Conservation (phyloP, 177 flowering plant species). For the Vitis hybrid region DNA sequence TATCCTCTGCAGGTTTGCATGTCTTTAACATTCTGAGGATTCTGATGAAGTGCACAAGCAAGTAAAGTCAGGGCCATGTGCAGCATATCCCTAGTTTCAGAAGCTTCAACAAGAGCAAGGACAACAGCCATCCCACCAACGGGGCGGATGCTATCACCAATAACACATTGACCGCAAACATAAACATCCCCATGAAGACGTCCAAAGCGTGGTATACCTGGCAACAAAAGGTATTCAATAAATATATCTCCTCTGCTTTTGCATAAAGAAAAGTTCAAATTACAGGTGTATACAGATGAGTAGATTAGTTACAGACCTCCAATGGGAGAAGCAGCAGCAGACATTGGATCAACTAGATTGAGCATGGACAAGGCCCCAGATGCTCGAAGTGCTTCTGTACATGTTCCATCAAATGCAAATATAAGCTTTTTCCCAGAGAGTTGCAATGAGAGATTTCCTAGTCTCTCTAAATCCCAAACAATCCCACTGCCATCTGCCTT, state of each 20-base stretch:
- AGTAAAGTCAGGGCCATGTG: conserved; percentile 94
- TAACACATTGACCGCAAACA: conserved; percentile 77
- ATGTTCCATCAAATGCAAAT: conserved; percentile 99
- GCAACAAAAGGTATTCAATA: conserved; percentile 6
- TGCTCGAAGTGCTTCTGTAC: conserved; percentile 67
- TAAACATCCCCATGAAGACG: conserved; percentile 90
- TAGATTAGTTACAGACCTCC: conserved; percentile 64
- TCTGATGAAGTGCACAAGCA: conserved; percentile 90
- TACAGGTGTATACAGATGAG: not conserved
- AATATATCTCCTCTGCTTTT: not conserved
- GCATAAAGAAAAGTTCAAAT: not conserved
- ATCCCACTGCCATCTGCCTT: conserved; percentile 93
- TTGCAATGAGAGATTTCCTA: conserved; percentile 78
- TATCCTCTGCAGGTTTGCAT: conserved; percentile 94
- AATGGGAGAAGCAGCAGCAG: conserved; percentile 99
- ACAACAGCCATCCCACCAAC: conserved; percentile 93
- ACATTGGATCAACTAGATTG: conserved; percentile 95
- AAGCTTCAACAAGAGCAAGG: conserved; percentile 89
- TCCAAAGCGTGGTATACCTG: conserved; percentile 99
- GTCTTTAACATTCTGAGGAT: conserved; percentile 86
- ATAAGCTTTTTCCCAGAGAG: conserved; percentile 93
- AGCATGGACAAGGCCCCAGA: conserved; percentile 77
- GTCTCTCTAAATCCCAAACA: conserved; percentile 94
- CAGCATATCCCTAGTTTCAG: conserved; percentile 94
- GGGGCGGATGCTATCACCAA: conserved; percentile 85